Evolutionary conservation across 208 protist species (phyloP).

Genomic region (Strigomonas culicis): DNA sequence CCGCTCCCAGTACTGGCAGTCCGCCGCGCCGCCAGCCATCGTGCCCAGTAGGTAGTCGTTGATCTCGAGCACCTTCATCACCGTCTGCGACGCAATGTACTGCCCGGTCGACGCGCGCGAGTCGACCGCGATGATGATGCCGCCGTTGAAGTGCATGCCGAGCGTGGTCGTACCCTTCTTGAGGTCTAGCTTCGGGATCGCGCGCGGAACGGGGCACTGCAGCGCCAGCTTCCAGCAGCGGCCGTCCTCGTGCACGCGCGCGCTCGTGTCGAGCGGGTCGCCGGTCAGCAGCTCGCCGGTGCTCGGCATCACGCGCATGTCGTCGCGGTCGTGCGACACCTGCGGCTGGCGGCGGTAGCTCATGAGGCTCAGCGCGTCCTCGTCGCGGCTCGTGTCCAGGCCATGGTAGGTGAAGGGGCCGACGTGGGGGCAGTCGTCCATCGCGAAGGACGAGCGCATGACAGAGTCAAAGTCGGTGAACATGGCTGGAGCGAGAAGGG

Average conservation of each 20-base stretch:
- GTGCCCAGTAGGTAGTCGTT: constrained; percentile 99
- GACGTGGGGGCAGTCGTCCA: constrained; percentile 72
- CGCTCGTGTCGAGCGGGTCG: constrained; percentile 75
- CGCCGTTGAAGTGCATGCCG: constrained; percentile 97
- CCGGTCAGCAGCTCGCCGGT: constrained; percentile 61
- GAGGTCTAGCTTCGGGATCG: constrained; percentile 75
- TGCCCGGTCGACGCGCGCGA: constrained; percentile 98
- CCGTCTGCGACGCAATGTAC: constrained; percentile 98
- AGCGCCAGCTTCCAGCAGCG: constrained; percentile 72
- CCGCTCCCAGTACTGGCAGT: constrained; percentile 99
- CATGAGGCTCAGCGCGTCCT: constrained; percentile 24
- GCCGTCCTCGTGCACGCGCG: constrained; percentile 45
- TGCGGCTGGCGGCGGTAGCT: constrained; percentile 2
- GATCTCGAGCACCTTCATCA: constrained; percentile 99
- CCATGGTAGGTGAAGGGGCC: constrained; percentile 87
- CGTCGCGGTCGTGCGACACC: background rate
- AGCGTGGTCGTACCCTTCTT: constrained; percentile 99
- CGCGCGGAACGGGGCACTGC: constrained; percentile 76
- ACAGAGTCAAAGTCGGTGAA: constrained; percentile 66
- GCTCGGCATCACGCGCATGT: constrained; percentile 16
- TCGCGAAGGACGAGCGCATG: constrained; percentile 65
- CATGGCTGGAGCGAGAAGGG: constrained; percentile 47
- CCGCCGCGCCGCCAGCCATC: constrained; percentile 99
- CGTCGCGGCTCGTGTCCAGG: constrained; percentile 24
- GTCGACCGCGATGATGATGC: constrained; percentile 99